Conservation (phyloP, 805 yeast genomes). For the Clavispora vitiphila region DNA sequence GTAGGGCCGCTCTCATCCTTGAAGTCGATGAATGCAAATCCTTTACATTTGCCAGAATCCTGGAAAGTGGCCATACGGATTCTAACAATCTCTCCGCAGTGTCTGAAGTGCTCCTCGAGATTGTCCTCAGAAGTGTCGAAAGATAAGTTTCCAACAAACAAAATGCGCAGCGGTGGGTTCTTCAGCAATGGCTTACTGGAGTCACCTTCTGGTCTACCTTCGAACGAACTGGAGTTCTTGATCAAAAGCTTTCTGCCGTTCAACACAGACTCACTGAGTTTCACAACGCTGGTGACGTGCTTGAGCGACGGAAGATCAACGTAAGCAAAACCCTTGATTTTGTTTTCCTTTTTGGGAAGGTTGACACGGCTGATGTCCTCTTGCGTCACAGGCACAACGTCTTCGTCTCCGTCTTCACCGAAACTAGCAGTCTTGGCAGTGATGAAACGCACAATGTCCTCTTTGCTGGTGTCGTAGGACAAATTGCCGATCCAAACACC, state of each 20-base stretch:
- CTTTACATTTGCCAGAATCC: conserved; percentile 94
- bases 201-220: conserved; percentile 74
- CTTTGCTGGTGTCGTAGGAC: conserved; percentile 75
- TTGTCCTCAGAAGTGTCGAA: conserved; percentile 85
- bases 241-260: conserved; percentile 85
- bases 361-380: conserved; percentile 70
- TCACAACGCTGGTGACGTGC: conserved; percentile 58
- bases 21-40: conserved; percentile 91
- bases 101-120: conserved; percentile 77
- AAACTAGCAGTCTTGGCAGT: conserved; percentile 48
- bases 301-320: conserved; percentile 65
- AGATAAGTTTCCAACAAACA: conserved; percentile 90
- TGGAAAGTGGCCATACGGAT: conserved; percentile 98
- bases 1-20: conserved; percentile 77
- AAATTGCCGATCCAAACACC: conserved; percentile 96
- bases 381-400: conserved; percentile 38
- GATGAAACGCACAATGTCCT: conserved; percentile 64
- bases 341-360: conserved; percentile 68
- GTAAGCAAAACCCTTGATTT: conserved; percentile 85
- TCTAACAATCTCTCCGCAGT: conserved; percentile 80
- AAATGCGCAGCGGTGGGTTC: conserved; percentile 82
- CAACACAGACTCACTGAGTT: conserved; percentile 63
- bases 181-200: conserved; percentile 45
- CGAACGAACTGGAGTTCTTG: conserved; percentile 73
- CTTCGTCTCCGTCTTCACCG: conserved; percentile 20